phyloP scores from a whole-genome alignment of 148 eudicot genomes.

The Cornus suecica region DNA sequence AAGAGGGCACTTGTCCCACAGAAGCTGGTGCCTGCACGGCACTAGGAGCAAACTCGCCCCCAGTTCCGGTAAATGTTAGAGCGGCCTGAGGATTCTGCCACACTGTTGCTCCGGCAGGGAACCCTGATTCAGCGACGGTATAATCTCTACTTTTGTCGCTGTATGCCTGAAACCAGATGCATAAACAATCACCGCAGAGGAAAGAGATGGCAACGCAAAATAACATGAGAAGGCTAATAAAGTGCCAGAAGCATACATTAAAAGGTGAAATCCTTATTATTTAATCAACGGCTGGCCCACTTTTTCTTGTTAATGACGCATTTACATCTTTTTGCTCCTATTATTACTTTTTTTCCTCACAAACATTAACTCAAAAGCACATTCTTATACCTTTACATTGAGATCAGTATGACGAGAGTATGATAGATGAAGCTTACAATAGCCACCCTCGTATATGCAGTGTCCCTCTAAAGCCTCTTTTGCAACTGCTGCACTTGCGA shows the following conservation, averaged over 20 bases:
- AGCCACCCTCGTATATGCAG: slow-evolving; percentile 95
- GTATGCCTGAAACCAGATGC: slow-evolving; percentile 37
- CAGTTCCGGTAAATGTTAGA: slow-evolving; percentile 21
- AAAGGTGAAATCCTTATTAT: slow-evolving; percentile 13
- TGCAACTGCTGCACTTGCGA: slow-evolving; percentile 63
- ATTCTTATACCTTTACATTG: slow-evolving; percentile 70
- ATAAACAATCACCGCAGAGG: no score
- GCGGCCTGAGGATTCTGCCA: slow-evolving; percentile 50
- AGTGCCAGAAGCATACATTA: slow-evolving; percentile 35
- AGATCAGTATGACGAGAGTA: slow-evolving; percentile 98
- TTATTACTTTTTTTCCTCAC: no score
- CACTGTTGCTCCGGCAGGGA: slow-evolving; percentile 28
- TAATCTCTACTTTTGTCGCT: slow-evolving; percentile 82
- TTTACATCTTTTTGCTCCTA: no score
- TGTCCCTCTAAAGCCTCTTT: slow-evolving; percentile 83
- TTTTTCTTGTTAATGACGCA: no score
- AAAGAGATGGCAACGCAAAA: no score
- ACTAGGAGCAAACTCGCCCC: slow-evolving; percentile 23
- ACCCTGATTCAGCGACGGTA: slow-evolving; percentile 38
- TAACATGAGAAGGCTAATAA: not conserved
- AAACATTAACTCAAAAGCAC: slow-evolving; percentile 34
- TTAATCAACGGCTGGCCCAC: not conserved
- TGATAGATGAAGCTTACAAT: slow-evolving; percentile 96
- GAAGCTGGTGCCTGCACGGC: slow-evolving; percentile 19
- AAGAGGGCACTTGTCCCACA: slow-evolving; percentile 24